Base-by-base conservation (phyloP, 495 filamentous ascomycete genomes). In the Astrothelium macrocarpum region DNA sequence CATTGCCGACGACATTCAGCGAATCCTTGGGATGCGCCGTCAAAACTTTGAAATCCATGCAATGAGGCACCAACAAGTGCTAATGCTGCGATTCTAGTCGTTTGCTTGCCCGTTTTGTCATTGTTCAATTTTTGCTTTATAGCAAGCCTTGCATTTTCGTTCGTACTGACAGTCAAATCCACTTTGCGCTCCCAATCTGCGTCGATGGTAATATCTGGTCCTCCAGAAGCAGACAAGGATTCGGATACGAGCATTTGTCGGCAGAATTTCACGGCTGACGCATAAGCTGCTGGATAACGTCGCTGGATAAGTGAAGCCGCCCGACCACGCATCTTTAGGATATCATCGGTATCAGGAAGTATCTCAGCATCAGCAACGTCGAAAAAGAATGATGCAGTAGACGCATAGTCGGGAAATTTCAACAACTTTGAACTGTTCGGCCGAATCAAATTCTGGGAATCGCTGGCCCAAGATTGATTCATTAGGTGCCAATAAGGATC, bases 111-210 rank as follows among this genome's bases (percentile, higher is more conserved):
- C 14, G 16, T 56, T 0, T 18, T 16, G 14, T 25, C 28, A 11
- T 59, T 32, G 39, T 25, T n/a, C 5, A 71, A 12, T 11, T 53
- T 60, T 68, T 65, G 18, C 67, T 79, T 83, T 12, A 96, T 77
- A 1, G 79, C 78, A 20, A 75, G 64, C 26, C 90, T 83, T 9
- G 80, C 83, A 42, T 78, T 72, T 46, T 84, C 78, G 70, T 90
- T 85, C 4, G 85, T 86, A 14, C 84, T 78, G 23, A 91, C 78
- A 0, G 86, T 74, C 16, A 84, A 80, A 67, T 90, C 89, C 2
- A 96, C 75, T 72, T 87, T 87, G 28, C 85, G 79, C 65, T 92
- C 91, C 93, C 93, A 97, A 59, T 93, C 89, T 62, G 87, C 82
- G 66, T 95, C 87, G 39, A 91, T 76, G 10, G 81, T 81, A 20